Evolutionary conservation across 192 early-diverging fungal genomes (phyloP).

Genomic region (Fimicolochytrium jonesii): DNA sequence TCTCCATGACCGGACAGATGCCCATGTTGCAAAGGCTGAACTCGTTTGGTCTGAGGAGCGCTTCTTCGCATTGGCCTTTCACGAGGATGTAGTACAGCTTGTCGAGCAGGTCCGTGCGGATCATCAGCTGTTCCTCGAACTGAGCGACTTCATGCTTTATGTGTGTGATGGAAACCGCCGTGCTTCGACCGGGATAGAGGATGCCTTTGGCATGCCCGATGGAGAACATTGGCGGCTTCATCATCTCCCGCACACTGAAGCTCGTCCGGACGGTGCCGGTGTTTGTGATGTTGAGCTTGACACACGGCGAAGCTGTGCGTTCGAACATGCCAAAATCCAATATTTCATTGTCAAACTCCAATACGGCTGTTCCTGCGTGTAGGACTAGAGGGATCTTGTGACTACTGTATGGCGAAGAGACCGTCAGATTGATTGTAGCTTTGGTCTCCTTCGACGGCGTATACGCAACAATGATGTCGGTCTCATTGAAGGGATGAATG

Average conservation of each 20-base stretch:
- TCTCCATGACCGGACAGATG: conserved; percentile 55
- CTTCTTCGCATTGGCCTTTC: conserved; percentile 59
- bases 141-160: conserved; percentile 45
- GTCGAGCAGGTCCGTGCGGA: conserved; percentile 55
- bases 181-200: conserved; percentile 36
- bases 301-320: conserved; percentile 38
- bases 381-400: conserved; percentile 56
- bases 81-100: conserved; percentile 46
- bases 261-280: conserved; percentile 53
- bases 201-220: conserved; percentile 45
- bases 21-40: conserved; percentile 55
- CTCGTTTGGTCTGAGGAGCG: conserved; percentile 51
- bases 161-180: conserved; percentile 46
- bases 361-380: conserved; percentile 48
- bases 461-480: conserved; percentile 46
- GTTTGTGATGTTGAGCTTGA: conserved; percentile 45
- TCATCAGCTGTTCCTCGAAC: conserved; percentile 45
- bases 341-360: conserved; percentile 44
- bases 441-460: conserved; percentile 48
- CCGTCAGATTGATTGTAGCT: conserved; percentile 39
- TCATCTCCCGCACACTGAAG: conserved; percentile 42
- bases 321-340: conserved; percentile 68
- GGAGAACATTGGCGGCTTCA: conserved; percentile 49
- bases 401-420: conserved; percentile 55
- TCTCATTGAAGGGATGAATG: conserved; percentile 56